Conservation (phyloP, 495 filamentous ascomycete genomes). For the Aspergillus incahuasiensis region DNA sequence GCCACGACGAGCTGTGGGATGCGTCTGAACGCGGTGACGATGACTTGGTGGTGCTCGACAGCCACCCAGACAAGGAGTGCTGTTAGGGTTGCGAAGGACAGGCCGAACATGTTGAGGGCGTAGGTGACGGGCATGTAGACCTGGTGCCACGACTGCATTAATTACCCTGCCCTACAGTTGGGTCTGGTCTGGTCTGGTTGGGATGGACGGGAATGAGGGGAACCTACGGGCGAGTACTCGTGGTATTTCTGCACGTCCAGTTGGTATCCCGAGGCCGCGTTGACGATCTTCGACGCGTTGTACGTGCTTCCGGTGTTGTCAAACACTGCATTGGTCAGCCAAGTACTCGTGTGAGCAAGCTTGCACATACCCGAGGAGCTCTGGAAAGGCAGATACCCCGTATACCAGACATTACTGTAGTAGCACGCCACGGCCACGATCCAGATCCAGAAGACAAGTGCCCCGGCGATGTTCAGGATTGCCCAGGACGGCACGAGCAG, state of each 20-base stretch:
- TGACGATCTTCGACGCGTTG: conserved; percentile 71
- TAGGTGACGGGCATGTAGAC: conserved; percentile 83
- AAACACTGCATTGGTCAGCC: no score
- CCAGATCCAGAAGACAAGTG: conserved; percentile 77
- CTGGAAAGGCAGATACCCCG: conserved; percentile 23
- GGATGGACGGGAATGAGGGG: no score
- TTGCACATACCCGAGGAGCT: conserved; percentile 21
- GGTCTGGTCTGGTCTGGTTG: neutral
- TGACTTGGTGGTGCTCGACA: conserved; percentile 34
- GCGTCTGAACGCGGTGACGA: conserved; percentile 5
- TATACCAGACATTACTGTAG: conserved; percentile 56
- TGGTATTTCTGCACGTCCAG: conserved; percentile 68
- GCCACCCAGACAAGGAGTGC: conserved; percentile 63
- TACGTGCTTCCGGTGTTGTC: conserved; percentile 76
- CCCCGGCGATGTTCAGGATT: conserved; percentile 70
- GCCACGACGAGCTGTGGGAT: no score
- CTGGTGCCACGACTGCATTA: conserved; percentile 20
- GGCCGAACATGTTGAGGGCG: conserved; percentile 64
- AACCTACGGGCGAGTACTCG: conserved; percentile 55
- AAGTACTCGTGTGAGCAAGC: no score
- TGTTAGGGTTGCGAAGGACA: conserved; percentile 75
- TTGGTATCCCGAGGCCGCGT: conserved; percentile 51
- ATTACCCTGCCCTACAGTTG: no score
- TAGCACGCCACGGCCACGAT: conserved; percentile 51
- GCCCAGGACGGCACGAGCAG: conserved; percentile 81